Base-by-base conservation (phyloP, 768 basidiomycete species). In the Amanita exitialis region DNA sequence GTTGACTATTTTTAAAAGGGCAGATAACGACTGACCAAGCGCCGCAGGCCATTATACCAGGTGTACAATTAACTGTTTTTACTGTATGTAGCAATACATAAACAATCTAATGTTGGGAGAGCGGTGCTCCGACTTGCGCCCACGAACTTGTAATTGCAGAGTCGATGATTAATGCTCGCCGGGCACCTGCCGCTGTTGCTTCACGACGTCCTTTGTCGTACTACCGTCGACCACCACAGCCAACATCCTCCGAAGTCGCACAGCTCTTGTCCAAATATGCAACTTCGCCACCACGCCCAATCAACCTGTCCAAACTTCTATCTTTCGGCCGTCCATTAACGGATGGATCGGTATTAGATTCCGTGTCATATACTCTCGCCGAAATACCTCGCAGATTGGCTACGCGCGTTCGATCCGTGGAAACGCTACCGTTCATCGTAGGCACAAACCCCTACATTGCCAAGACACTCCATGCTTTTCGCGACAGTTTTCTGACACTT, bases 361-460 rank as follows among this genome's bases (percentile, higher is more conserved):
- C 88, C n/a, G 86, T 83, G 3, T 72, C 75, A 3, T 88, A 85
- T 63, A 81, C 80, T 0, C 73, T 87, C 12, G 74, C 80, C 2
- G 89, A 91, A 63, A 80, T 91, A 13, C 90, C 90, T 18, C 74
- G 82, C 16, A 73, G 88, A 47, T 74, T 92, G 28, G 87, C 86
- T 1, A 79, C 76, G 51, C 81, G 89, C 10, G 82, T 88, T 39
- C 78, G 78, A 28, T 82, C 81, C 18, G 70, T 92, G 45, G 87
- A 91, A 61, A 67, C 74, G 0, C 74, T 92, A 28, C 90, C 90
- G 0, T 92, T 86, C 66, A 92, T 92, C 35, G 90, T 91, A 44
- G 90, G 88, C 18, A 90, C 86, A 47, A 92, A 92, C 63, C 90
- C 90, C 12, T 89, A 86, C 65, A 77, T 92, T n/a, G 74, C 84